These are phyloP conservation scores for Phaeosphaeriaceae sp. DNA, from an alignment of 2,329 filamentous ascomycete genomes.

Conservation along the genomic window DNA sequence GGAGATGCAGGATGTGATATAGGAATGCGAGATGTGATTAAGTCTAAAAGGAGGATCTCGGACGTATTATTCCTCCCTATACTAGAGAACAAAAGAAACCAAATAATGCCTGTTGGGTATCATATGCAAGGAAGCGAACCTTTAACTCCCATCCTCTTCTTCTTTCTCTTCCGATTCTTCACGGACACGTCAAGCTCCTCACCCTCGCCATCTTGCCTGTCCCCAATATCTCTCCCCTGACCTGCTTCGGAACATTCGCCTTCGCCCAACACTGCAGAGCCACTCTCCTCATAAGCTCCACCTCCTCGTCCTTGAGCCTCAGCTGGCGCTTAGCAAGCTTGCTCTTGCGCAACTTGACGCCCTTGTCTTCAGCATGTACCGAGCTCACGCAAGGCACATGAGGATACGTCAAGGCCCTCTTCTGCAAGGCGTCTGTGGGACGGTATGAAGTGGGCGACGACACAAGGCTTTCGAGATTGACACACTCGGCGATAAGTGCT, in stretches of 20 bases:
- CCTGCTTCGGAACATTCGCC: conserved; percentile 32
- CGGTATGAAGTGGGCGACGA: conserved; percentile 35
- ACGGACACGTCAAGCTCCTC: conserved; percentile 43
- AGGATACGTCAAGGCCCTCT: conserved; percentile 30
- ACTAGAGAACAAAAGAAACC: background rate
- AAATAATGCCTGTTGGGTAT: background rate
- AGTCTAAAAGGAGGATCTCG: background rate
- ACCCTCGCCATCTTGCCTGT: conserved; percentile 23
- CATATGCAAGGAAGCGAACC: background rate
- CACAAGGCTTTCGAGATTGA: conserved; percentile 51
- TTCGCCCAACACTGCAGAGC: conserved; percentile 53
- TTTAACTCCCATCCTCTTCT: background rate
- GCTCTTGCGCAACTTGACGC: conserved; percentile 44
- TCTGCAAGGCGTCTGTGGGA: conserved; percentile 8
- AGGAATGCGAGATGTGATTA: background rate
- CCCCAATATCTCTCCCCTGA: conserved; percentile 33
- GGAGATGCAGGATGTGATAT: background rate
- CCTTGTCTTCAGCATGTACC: conserved; percentile 25
- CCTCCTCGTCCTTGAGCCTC: conserved; percentile 52
- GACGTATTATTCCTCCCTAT: background rate
- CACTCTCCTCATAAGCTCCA: conserved; percentile 51
- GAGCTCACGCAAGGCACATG: conserved; percentile 14
- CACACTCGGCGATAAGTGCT: conserved; percentile 54
- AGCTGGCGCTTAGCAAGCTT: conserved; percentile 56
- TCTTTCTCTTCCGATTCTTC: conserved; percentile 2